Base-by-base conservation (phyloP, 768 basidiomycete genomes). In the Trametes sanguinea region DNA sequence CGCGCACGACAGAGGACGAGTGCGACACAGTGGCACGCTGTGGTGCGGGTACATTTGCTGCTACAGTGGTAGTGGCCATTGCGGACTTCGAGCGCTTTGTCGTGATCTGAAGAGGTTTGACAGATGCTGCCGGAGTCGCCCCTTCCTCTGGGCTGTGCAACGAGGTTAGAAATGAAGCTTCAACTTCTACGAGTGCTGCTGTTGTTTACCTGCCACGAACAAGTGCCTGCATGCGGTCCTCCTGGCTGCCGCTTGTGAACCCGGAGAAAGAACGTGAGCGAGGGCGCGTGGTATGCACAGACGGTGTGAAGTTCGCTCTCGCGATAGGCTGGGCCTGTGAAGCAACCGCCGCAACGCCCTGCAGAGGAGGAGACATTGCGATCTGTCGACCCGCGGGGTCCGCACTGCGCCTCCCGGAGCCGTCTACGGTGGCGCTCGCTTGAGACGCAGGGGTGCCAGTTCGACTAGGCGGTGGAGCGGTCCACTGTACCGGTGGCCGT, bases 221-320 rank as follows among this genome's bases (percentile, higher is more conserved):
- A 3, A 60, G 56, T 33, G 60, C 61, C 35, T 60, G 42, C 10
- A 51, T 57, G 5, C 63, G 53, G 3, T 56, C 50, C 8, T 51
- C 53, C 50, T 51, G 16, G 39, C 46, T 53, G 0, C 55, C 79
- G 76, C 53, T 84, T 82, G 72, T n/a, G 37, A 91, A 87, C 3
- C 84, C 87, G 8, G 90, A 92, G 69, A 93, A 93, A 17, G 89
- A 91, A 52, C 90, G 73, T 4, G 91, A 92, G 6, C 83, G 74
- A 13, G 81, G 83, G 5, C 91, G 75, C 8, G 76, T 67, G 2
- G 77, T 77, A 6, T 79, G 77, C 8, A 76, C 77, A 57, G 80
- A 80, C 0, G 90, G 89, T 59, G 84, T 78, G 68, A 92, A 90
- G 50, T 88, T 86, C 0, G 87, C 77, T 13, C 88, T 73, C 0